Evolutionary conservation across 2,329 filamentous ascomycete species (phyloP), one percentile per base, ranked within the genome.

Genomic region (Aspergillus melleus): DNA sequence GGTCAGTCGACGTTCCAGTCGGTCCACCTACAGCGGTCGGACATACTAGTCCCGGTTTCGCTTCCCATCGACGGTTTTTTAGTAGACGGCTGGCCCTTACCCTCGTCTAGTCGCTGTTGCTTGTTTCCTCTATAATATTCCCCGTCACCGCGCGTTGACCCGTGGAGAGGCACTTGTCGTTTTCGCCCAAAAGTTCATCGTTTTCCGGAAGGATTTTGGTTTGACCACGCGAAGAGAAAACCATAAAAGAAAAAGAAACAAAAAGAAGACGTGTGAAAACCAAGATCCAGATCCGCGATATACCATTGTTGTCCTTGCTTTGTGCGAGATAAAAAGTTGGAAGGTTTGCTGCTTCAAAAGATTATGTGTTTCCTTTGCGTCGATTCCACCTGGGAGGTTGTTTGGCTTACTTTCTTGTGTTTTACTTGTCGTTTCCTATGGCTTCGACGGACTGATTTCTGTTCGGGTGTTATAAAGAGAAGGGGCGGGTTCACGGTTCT

Each of bases 1-100:
- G 14, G 70, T 68, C 32, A 75, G 71, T 64, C 71, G 73, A 52
- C 72, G 74, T 46, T 76, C 75, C 10, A 76, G 72, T 60, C 72
- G 73, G 52, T 79, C 77, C 10, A 71, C 66, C 54, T 78, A 76
- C 58, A 72, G 69, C 56, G 66, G 69, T 44, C 65, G 70, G 16
- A n/a, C 36, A 6, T 42, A 42, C 16, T 42, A 42, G 36, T n/a
- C 36, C 36, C 36, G 36, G 36, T 42, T 8, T 29, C 36, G 16
- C 36, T 42, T 42, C 36, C 36, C 14, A 14, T 42, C 36, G 36
- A 42, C 36, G 14, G n/a, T n/a, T 6, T n/a, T n/a, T 8, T 14
- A 14, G 36, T 42, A 14, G 14, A n/a, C 16, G 36, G 8, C 6
- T 8, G 2, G 36, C 36, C 16, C 14, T 4, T n/a, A n/a, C 36